Evolutionary conservation across 202 grass and related monocot genomes (phyloP).

Genomic region (Cymbopogon flexuosus): DNA sequence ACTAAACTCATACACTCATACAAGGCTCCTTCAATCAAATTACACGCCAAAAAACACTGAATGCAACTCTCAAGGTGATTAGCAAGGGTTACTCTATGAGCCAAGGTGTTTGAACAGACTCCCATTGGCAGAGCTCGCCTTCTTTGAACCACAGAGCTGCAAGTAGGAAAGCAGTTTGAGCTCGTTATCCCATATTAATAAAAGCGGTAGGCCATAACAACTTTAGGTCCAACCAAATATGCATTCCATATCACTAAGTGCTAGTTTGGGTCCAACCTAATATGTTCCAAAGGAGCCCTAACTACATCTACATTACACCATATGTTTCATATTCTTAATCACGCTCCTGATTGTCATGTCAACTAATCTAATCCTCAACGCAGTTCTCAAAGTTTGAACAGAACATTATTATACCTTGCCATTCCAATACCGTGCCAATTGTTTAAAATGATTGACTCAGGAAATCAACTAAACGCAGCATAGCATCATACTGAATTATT

Average conservation of each 20-base stretch:
- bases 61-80: not conserved
- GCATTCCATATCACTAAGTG: not conserved
- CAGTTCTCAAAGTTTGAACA: not conserved
- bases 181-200: slow-evolving; percentile 5
- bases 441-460: not conserved
- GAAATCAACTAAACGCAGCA: not conserved
- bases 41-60: not conserved
- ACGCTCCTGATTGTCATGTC: not conserved
- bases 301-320: not conserved
- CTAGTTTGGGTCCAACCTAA: not conserved
- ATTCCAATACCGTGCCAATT: not conserved
- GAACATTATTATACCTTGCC: not conserved
- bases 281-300: too few species aligned
- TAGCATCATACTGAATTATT: not conserved
- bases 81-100: slow-evolving; percentile 50
- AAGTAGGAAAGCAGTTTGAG: slow-evolving; percentile 2
- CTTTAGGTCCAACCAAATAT: not conserved
- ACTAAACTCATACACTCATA: slow-evolving; percentile 21
- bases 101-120: slow-evolving; percentile 71
- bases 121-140: slow-evolving; percentile 68
- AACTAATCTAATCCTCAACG: not conserved
- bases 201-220: too few species aligned
- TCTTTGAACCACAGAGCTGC: slow-evolving; percentile 89
- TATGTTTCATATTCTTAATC: not conserved
- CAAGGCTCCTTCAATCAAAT: slow-evolving; percentile 10